phyloP scores from a whole-genome alignment of 75 land plant genomes.

The Sequoiadendron giganteum region DNA sequence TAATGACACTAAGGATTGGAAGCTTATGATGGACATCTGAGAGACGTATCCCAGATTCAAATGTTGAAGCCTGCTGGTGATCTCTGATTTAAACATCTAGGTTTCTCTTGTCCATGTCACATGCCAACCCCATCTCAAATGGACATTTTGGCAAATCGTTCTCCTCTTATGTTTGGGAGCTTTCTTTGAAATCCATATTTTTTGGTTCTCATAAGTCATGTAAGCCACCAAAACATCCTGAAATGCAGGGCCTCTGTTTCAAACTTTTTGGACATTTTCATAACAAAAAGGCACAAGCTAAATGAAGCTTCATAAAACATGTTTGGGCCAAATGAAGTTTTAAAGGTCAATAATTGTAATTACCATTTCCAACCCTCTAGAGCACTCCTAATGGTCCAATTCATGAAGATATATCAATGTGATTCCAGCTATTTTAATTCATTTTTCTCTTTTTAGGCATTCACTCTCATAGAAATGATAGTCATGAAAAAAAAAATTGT shows the following conservation, averaged over 20 bases:
- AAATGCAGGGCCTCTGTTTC: neutral
- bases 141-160: neutral
- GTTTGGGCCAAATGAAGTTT: neutral
- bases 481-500: neutral
- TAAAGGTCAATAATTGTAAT: neutral
- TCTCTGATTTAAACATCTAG: neutral
- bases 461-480: neutral
- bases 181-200: neutral
- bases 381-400: neutral
- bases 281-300: neutral
- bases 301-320: neutral
- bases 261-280: neutral
- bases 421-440: neutral
- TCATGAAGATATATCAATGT: neutral
- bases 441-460: neutral
- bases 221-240: neutral
- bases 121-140: neutral
- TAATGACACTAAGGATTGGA: neutral
- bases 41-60: neutral
- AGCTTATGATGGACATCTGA: slow-evolving; percentile 1
- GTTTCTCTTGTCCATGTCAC: neutral
- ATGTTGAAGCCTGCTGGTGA: neutral
- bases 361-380: neutral
- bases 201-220: neutral
- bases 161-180: neutral